Evolutionary conservation across 768 basidiomycete species (phyloP).

Genomic region (Pleurotus giganteus): DNA sequence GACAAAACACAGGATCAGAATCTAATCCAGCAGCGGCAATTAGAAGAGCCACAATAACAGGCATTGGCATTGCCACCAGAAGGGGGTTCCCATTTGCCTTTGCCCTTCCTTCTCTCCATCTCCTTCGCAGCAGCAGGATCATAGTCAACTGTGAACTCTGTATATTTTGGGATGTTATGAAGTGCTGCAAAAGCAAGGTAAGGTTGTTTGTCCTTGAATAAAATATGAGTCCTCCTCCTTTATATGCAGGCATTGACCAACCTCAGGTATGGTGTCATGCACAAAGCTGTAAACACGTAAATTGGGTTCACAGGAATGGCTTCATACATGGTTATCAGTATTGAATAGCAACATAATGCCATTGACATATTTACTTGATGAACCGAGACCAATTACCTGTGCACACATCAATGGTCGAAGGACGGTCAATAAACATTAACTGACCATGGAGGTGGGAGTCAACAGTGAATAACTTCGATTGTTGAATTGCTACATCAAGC

Average conservation of each 20-base stretch:
- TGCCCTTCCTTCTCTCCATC: conserved; percentile 22
- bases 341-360: background rate
- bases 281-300: conserved; percentile 55
- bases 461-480: conserved; percentile 44
- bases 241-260: conserved; percentile 21
- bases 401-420: conserved; percentile 4
- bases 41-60: conserved; percentile 35
- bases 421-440: conserved; percentile 14
- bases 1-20: background rate
- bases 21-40: conserved; percentile 37
- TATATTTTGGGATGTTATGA: conserved; percentile 42
- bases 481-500: conserved; percentile 26
- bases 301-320: conserved; percentile 70
- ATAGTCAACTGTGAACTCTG: conserved; percentile 68
- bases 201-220: conserved; percentile 50
- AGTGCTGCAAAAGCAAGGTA: conserved; percentile 60
- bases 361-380: conserved; percentile 50
- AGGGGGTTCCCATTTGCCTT: conserved; percentile 23
- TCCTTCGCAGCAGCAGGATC: conserved; percentile 38
- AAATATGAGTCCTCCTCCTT: background rate
- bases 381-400: conserved; percentile 78
- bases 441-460: conserved; percentile 51
- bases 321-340: conserved; percentile 22
- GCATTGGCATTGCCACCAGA: conserved; percentile 23
- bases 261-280: conserved; percentile 59